Conservation (phyloP, 2,329 filamentous ascomycete species). For the Lasiodiplodia citricola region DNA sequence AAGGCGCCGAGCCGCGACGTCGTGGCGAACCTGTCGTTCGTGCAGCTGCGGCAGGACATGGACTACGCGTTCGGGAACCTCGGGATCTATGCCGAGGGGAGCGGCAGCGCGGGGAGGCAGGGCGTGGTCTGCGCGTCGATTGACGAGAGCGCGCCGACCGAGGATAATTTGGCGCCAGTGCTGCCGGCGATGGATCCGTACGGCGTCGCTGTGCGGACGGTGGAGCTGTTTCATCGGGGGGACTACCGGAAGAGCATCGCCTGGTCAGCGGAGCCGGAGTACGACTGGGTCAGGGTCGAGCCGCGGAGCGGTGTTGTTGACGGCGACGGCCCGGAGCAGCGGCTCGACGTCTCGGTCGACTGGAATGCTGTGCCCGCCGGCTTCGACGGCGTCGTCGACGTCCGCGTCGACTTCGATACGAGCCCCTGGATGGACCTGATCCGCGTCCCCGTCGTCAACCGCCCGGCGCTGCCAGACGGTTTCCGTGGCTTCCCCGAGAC, state of each 20-base stretch:
- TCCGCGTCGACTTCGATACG: constrained; percentile 32
- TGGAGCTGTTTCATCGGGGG: background rate
- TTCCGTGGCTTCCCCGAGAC: constrained; percentile 35
- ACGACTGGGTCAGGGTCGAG: constrained; percentile 2
- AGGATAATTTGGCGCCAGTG: background rate
- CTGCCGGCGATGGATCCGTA: background rate
- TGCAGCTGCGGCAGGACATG: constrained; percentile 58
- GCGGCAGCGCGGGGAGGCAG: constrained; percentile 32
- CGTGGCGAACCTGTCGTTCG: constrained; percentile 62
- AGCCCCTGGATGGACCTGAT: constrained; percentile 30
- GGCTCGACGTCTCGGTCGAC: constrained; percentile 32
- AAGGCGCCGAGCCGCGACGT: constrained; percentile 72
- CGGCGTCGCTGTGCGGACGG: background rate
- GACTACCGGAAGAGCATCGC: background rate
- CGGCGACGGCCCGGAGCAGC: constrained; percentile 29
- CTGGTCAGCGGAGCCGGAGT: background rate
- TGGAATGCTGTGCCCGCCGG: constrained; percentile 28
- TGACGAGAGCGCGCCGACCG: background rate
- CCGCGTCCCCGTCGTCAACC: constrained; percentile 31
- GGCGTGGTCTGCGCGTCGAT: constrained; percentile 24
- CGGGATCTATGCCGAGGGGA: constrained; percentile 64
- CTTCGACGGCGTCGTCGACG: constrained; percentile 31
- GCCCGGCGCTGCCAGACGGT: constrained; percentile 28
- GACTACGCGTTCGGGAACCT: constrained; percentile 60
- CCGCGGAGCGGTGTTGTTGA: background rate